phyloP scores from a whole-genome alignment of 202 grass and related monocot genomes.

The Bolboschoenoplectus hybrid region DNA sequence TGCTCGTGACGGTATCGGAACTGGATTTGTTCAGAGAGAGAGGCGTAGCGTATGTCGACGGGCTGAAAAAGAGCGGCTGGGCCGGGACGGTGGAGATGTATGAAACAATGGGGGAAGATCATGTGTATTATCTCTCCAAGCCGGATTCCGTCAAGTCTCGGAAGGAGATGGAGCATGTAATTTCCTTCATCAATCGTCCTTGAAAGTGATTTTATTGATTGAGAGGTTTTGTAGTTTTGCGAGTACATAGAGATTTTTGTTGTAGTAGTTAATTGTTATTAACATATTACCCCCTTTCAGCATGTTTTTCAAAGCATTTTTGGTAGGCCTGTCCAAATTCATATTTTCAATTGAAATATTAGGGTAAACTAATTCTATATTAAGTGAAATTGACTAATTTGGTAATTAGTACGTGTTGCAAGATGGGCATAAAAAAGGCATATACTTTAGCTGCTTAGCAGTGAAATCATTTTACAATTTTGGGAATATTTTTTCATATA shows the following conservation, averaged over 20 bases:
- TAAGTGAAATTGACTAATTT: background rate
- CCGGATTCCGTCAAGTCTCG: slow-evolving; percentile 38
- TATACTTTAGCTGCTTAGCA: background rate
- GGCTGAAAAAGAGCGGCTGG: slow-evolving; percentile 52
- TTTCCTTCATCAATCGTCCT: slow-evolving; percentile 41
- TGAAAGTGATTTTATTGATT: slow-evolving; percentile 31
- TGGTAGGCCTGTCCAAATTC: background rate
- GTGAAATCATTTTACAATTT: background rate
- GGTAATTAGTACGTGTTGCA: background rate
- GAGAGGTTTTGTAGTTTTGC: background rate
- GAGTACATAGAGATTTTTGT: background rate
- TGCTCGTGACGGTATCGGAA: slow-evolving; percentile 55
- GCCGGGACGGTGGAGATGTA: slow-evolving; percentile 53
- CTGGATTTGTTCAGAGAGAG: slow-evolving; percentile 60
- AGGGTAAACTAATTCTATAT: background rate
- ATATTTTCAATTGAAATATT: background rate
- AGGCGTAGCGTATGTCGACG: slow-evolving; percentile 52
- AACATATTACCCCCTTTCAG: too few relatives aligned
- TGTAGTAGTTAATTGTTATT: background rate
- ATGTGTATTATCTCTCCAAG: slow-evolving; percentile 53
- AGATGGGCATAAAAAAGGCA: background rate
- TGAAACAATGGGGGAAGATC: slow-evolving; percentile 45
- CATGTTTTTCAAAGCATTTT: background rate
- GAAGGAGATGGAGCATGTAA: slow-evolving; percentile 45
- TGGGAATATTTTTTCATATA: too few relatives aligned